Evolutionary conservation across 2,329 filamentous ascomycete genomes (phyloP).

Genomic region (Lachnellula arida): DNA sequence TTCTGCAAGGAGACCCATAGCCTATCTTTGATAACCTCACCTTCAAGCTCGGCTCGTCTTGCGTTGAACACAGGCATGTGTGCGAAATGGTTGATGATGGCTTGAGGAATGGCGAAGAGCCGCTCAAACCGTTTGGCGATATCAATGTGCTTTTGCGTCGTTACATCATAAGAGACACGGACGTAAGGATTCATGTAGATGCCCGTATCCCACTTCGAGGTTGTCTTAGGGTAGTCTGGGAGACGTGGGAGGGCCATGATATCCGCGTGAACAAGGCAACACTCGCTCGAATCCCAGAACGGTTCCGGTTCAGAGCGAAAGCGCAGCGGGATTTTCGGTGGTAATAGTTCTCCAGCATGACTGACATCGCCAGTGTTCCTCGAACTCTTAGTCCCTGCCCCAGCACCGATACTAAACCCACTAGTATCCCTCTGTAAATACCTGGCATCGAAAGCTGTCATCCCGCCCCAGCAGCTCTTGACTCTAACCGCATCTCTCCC

Average conservation of each 20-base stretch:
- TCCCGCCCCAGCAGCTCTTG: slow-evolving; percentile 72
- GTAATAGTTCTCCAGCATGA: background rate
- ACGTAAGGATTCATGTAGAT: slow-evolving; percentile 74
- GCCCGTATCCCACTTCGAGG: slow-evolving; percentile 38
- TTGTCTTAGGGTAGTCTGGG: slow-evolving; percentile 6
- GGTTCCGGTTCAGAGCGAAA: slow-evolving; percentile 56
- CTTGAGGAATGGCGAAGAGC: slow-evolving; percentile 56
- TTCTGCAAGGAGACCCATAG: slow-evolving; percentile 40
- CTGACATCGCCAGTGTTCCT: background rate
- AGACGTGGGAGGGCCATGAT: slow-evolving; percentile 32
- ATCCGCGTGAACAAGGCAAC: slow-evolving; percentile 53
- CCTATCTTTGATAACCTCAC: slow-evolving; percentile 47
- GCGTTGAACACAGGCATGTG: slow-evolving; percentile 56
- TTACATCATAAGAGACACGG: slow-evolving; percentile 61
- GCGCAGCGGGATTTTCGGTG: slow-evolving; percentile 17
- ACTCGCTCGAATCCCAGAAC: slow-evolving; percentile 61
- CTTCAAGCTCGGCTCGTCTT: slow-evolving; percentile 54
- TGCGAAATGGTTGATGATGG: slow-evolving; percentile 50
- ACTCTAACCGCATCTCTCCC: slow-evolving; percentile 63
- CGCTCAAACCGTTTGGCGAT: slow-evolving; percentile 61
- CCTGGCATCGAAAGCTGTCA: slow-evolving; percentile 60
- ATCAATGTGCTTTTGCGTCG: slow-evolving; percentile 47
- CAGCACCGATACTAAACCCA: background rate
- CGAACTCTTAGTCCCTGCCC: background rate
- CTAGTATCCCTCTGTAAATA: slow-evolving; percentile 44